phyloP scores from a whole-genome alignment of 192 early-diverging fungal species.

The Backusella liffmaniae region DNA sequence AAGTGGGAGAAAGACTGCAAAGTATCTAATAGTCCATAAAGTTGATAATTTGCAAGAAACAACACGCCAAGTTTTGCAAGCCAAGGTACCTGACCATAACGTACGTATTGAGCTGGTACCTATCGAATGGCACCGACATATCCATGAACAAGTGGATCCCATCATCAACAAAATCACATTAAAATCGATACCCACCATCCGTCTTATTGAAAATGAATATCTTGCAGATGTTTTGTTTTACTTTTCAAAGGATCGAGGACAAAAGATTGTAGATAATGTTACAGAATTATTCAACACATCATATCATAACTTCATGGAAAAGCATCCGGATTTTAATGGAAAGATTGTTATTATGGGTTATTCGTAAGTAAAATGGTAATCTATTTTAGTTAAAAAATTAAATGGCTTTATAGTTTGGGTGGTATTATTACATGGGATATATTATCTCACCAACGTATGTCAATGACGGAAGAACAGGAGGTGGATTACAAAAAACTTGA shows the following conservation, averaged over 20 bases:
- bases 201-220: slow-evolving; percentile 43
- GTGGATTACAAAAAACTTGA: slow-evolving; percentile 26
- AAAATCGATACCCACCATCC: slow-evolving; percentile 41
- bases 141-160: slow-evolving; percentile 36
- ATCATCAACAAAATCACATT: slow-evolving; percentile 35
- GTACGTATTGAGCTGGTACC: slow-evolving; percentile 40
- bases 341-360: slow-evolving; percentile 60
- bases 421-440: slow-evolving; percentile 73
- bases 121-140: slow-evolving; percentile 39
- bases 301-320: slow-evolving; percentile 50
- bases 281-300: slow-evolving; percentile 38
- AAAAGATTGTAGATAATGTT: slow-evolving; percentile 34
- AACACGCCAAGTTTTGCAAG: slow-evolving; percentile 37
- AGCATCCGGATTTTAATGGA: slow-evolving; percentile 62
- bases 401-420: slow-evolving; percentile 40
- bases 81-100: slow-evolving; percentile 36
- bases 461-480: slow-evolving; percentile 19
- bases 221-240: slow-evolving; percentile 39
- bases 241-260: slow-evolving; percentile 38
- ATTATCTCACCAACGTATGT: slow-evolving; percentile 41
- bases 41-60: slow-evolving; percentile 40
- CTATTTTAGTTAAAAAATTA: no score
- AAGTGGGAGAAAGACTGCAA: no score
- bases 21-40: background rate
- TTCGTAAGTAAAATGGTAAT: slow-evolving; percentile 36